A percentile compares a stretch with the other conserved stretches of the same genome.
Conservation (phyloP, 2,329 filamentous ascomycete genomes). For the Neocatenulostroma microsporum region DNA sequence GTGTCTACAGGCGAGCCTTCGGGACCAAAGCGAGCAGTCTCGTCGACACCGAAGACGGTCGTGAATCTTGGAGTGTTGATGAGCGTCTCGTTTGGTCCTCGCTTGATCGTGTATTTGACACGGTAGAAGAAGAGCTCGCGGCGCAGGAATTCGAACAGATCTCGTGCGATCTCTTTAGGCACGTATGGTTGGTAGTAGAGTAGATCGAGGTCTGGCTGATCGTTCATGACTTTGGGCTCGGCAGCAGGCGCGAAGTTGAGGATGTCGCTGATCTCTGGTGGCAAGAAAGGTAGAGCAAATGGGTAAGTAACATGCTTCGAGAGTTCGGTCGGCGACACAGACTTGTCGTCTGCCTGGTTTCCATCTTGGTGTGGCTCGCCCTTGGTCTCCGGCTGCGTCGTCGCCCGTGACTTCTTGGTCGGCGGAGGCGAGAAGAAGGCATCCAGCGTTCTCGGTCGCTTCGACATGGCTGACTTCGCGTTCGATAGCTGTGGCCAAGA, state of each 20-base stretch:
- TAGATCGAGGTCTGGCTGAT: conserved; percentile 64
- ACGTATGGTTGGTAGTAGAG: conserved; percentile 71
- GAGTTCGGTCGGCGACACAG: too few relatives aligned
- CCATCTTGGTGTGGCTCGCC: not conserved
- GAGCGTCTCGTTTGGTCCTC: conserved; percentile 54
- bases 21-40: conserved; percentile 52
- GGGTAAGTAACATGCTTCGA: conserved; percentile 48
- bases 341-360: not conserved
- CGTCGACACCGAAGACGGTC: conserved; percentile 54
- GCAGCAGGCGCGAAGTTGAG: conserved; percentile 38
- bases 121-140: conserved; percentile 59
- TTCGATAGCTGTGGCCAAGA: too few relatives aligned
- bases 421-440: conserved; percentile 55
- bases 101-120: conserved; percentile 50
- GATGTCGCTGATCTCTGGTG: conserved; percentile 34
- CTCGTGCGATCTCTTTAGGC: conserved; percentile 46
- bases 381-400: conserved; percentile 25
- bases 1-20: conserved; percentile 35
- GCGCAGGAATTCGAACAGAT: conserved; percentile 64
- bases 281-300: conserved; percentile 44
- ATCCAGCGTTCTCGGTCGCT: conserved; percentile 58
- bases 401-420: conserved; percentile 28
- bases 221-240: conserved; percentile 50
- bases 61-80: conserved; percentile 57
- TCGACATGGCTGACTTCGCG: conserved; percentile 17